Base-by-base conservation (phyloP, 2,329 filamentous ascomycete genomes). In the Nothomitra cinnamomea region DNA sequence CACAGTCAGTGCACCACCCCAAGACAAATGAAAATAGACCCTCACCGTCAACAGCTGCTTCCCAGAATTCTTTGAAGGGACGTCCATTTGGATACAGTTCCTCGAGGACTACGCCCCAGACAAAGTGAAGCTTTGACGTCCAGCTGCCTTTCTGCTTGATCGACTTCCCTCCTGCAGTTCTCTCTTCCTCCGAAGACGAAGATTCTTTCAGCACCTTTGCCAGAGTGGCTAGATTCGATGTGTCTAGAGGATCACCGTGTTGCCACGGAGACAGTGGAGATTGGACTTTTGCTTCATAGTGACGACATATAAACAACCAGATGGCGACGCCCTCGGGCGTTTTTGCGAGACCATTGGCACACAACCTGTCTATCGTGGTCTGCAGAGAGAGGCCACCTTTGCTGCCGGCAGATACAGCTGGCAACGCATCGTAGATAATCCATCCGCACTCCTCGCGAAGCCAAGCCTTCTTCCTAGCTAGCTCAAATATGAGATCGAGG, bases 261-360 rank as follows among this genome's bases (percentile, higher is more conserved):
- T 77, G 73, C 88, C 89, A 95, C 1, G 86, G 74, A 58, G 83
- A 81, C 24, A 75, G 71, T 0, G 83, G 83, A 42, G 85, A 70
- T 51, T 78, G 77, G 53, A 83, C 72, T 6, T 76, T 70, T 0
- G 83, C 77, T 60, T 85, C 87, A 19, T 70, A 70, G 52, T 32
- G 28, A 32, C 77, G 75, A 57, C 78, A 74, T 1, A 84, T 77
- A 3, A 79, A 77, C 32, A 96, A 72, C 88, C 89, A 96, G 54
- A 95, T 79, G 0, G 87, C 87, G 21, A 95, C 80, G 5, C 89
- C 90, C 64, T 96, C 90, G 0, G 88, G 83, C 0, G 88, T 90
- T 65, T 84, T 84, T 7, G 81, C 79, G 50, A 94, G 71, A 8
- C 83, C 82, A 50, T 78, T 75, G 15, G 78, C 73, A 19, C 73